These are phyloP conservation scores for Vickermania ingenoplastis DNA, from an alignment of 208 protist genomes.

Conservation along the genomic window DNA sequence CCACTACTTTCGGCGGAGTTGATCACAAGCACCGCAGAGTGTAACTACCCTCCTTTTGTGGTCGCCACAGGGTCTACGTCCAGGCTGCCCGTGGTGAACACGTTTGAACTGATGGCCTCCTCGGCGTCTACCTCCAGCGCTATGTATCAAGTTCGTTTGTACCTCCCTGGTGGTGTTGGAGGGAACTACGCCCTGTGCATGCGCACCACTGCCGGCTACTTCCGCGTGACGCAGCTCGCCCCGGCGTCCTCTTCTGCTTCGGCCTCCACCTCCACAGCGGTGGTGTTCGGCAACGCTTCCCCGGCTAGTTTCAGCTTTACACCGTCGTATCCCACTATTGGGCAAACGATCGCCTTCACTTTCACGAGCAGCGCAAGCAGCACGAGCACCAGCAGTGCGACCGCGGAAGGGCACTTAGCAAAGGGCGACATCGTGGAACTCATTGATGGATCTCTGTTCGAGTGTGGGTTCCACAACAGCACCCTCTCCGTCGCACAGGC, in stretches of 20 bases:
- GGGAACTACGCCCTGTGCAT: constrained; percentile 68
- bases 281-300: constrained; percentile 24
- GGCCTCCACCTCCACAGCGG: neutral
- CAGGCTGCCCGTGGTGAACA: constrained; percentile 19
- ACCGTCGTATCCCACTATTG: constrained; percentile 32
- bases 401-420: constrained; percentile 6
- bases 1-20: constrained; percentile 23
- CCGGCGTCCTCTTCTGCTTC: constrained; percentile 2
- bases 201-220: constrained; percentile 34
- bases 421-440: constrained; percentile 45
- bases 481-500: constrained; percentile 34
- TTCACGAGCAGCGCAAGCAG: constrained; percentile 14
- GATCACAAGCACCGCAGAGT: constrained; percentile 34
- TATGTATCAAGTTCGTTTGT: constrained; percentile 37
- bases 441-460: constrained; percentile 61
- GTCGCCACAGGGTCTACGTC: constrained; percentile 6
- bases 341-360: constrained; percentile 44
- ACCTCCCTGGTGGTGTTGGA: constrained; percentile 7
- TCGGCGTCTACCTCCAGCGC: neutral
- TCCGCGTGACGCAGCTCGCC: constrained; percentile 33
- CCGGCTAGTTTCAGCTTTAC: constrained; percentile 28
- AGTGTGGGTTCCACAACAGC: constrained; percentile 69
- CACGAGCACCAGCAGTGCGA: neutral
- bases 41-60: constrained; percentile 74
- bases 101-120: constrained; percentile 12